Evolutionary conservation across 495 filamentous ascomycete genomes (phyloP).

Genomic region (Trichoderma asperelloides): DNA sequence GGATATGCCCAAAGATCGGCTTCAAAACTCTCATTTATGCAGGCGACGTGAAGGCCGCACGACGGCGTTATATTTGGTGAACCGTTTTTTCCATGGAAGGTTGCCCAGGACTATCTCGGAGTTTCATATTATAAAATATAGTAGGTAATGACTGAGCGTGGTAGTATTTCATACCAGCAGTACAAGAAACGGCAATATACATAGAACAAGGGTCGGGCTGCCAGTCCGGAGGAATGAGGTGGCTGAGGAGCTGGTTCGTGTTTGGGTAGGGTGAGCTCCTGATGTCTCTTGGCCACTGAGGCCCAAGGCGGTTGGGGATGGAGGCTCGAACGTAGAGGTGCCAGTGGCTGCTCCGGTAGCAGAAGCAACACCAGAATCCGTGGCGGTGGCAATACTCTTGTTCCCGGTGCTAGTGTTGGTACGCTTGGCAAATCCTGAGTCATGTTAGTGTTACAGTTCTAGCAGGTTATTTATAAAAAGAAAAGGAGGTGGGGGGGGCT

Average conservation of each 20-base stretch:
- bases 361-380: slow-evolving; percentile 13
- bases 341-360: slow-evolving; percentile 15
- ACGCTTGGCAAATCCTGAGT: slow-evolving; percentile 28
- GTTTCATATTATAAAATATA: neutral
- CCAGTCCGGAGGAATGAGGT: neutral
- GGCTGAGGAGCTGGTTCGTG: neutral
- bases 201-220: neutral
- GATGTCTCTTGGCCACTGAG: slow-evolving; percentile 14
- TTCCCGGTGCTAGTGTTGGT: neutral
- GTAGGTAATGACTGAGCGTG: neutral
- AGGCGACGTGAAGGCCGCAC: neutral
- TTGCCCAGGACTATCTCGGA: neutral
- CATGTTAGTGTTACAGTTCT: slow-evolving; percentile 11
- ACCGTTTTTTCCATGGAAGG: neutral
- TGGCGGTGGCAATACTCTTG: slow-evolving; percentile 14
- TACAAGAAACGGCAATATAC: slow-evolving; percentile 1
- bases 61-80: neutral
- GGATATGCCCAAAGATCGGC: neutral
- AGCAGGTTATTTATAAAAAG: neutral
- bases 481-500: no score
- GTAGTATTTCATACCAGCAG: slow-evolving; percentile 8
- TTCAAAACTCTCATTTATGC: neutral
- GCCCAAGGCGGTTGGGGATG: neutral
- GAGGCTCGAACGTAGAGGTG: slow-evolving; percentile 8
- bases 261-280: neutral